These are phyloP conservation scores for Fusarium compactum DNA, from an alignment of 2,329 filamentous ascomycete species.

Conservation along the genomic window DNA sequence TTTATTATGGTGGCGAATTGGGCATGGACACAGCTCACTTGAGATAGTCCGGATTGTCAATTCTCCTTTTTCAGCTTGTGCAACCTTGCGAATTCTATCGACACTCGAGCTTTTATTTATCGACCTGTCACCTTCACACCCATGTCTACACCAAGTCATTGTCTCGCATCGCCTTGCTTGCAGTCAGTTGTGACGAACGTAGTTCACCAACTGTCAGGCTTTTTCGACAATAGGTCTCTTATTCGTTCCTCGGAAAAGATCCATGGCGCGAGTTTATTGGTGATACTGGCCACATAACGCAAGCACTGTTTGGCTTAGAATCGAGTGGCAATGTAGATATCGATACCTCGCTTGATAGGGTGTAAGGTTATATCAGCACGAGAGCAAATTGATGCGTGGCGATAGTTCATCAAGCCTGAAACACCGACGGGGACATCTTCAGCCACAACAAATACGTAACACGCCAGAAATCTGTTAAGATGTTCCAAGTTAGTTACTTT, in stretches of 20 bases:
- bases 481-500: not conserved
- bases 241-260: not conserved
- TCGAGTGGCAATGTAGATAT: not conserved
- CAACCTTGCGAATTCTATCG: not conserved
- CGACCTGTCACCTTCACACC: not conserved
- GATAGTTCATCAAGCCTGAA: not conserved
- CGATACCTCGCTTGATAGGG: not conserved
- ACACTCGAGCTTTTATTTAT: not conserved
- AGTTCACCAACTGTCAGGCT: not conserved
- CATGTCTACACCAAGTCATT: not conserved
- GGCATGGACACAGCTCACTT: slow-evolving; percentile 14
- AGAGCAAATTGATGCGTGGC: not conserved
- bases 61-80: slow-evolving; percentile 4
- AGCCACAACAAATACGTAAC: not conserved
- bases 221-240: not conserved
- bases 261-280: not conserved
- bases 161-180: not conserved
- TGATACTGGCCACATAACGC: not conserved
- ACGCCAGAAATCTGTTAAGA: not conserved
- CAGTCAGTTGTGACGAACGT: not conserved
- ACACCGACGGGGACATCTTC: not conserved
- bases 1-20: slow-evolving; percentile 11
- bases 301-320: not conserved
- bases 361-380: not conserved
- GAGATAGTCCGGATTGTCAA: not conserved